Base-by-base conservation (phyloP, 2,329 filamentous ascomycete genomes). In the Hypoxylon sp. region DNA sequence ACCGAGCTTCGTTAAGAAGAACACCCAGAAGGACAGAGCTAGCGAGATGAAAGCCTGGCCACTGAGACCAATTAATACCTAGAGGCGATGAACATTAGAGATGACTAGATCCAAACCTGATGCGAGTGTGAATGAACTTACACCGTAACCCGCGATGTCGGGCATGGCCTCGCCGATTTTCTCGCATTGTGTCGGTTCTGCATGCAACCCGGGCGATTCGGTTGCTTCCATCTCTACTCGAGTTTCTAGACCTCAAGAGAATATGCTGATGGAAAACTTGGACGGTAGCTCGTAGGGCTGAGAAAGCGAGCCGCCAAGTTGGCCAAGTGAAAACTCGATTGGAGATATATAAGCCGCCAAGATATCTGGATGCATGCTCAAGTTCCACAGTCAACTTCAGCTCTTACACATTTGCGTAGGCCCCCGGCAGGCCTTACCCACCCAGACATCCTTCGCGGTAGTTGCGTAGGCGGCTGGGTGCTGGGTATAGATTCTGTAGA, bases 21-120 rank as follows among this genome's bases (percentile, higher is more conserved):
- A 77, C 33, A 75, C 76, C 73, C 75, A 77, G n/a, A 69, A 60
- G 0, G 75, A 71, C 28, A 78, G 62, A n/a, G 64, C 56, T 11
- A 75, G 50, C 14, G 72, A 75, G 42, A 75, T 67, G 18, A 72
- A 38, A 32, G 72, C 76, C 53, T 77, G 75, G 9, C 71, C 75
- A 42, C 69, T 71, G 63, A 78, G 76, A 26, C 76, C 74, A 14
- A 76, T 62, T n/a, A 78, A 60, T 49, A 77, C 72, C 75, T 78
- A 56, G 8, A 20, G 22, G 50, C 14, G 54, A 40, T 14, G 52
- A 45, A 8, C 12, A 52, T 65, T 52, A 65, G 61, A 38, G 54
- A 49, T 40, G 20, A 40, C 7, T 38, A 6, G 9, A 49, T 32
- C 44, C 30, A 2, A 56, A 24, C 14, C 14, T 36, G 22, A 24